Evolutionary conservation across 2,329 filamentous ascomycete genomes (phyloP).

Genomic region (Trichoderma cornu-damae): DNA sequence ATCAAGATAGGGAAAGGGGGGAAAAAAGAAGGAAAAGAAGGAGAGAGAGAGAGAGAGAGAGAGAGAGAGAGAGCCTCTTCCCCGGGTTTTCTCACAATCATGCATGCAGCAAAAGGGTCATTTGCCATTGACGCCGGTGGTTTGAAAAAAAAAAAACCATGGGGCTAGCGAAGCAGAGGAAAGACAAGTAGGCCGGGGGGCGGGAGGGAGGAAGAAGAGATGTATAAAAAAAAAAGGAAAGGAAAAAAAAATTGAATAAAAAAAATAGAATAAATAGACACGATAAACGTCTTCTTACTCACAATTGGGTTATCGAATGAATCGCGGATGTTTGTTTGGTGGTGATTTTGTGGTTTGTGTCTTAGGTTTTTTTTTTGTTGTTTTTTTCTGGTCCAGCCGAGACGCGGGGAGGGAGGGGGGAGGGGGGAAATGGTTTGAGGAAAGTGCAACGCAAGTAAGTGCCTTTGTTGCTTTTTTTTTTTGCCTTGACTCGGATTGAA

Average conservation of each 20-base stretch:
- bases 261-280: too few relatives aligned
- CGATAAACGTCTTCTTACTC: neutral
- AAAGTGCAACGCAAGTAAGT: conserved; percentile 9
- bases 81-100: neutral
- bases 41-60: too few relatives aligned
- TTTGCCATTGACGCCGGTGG: neutral
- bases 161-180: neutral
- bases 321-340: neutral
- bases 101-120: neutral
- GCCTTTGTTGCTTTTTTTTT: neutral
- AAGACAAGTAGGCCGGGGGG: too few relatives aligned
- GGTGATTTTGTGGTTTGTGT: neutral
- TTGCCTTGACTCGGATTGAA: conserved; percentile 10
- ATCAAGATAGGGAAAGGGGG: too few relatives aligned
- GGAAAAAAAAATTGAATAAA: neutral
- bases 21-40: neutral
- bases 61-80: neutral
- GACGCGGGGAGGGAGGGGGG: conserved; percentile 2
- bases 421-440: too few relatives aligned
- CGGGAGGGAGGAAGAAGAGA: neutral
- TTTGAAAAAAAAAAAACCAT: neutral
- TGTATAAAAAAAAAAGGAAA: neutral
- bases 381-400: conserved; percentile 10
- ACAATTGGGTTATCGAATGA: neutral
- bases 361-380: too few relatives aligned